A percentile compares a stretch with the other conserved stretches of the same genome.
phyloP scores from a whole-genome alignment of 2,329 filamentous ascomycete genomes.

The Arthrobotrys pseudoclavata region DNA sequence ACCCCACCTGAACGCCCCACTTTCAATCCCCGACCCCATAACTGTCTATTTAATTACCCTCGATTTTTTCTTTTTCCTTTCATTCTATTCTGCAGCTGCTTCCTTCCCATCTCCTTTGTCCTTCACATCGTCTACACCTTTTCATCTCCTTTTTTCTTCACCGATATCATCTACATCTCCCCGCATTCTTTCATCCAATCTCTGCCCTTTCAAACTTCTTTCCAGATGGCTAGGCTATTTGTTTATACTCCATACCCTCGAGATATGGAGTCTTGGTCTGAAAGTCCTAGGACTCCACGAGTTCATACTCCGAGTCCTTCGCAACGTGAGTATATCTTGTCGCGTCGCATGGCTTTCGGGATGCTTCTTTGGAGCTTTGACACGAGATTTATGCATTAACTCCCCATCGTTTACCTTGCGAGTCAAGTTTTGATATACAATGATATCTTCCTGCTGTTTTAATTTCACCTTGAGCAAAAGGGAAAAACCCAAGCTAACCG shows the following conservation, averaged over 20 bases:
- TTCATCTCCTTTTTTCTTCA: background rate
- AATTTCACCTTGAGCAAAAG: background rate
- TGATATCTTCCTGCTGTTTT: background rate
- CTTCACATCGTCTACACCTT: background rate
- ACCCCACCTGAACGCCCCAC: background rate
- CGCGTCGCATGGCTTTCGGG: too few species aligned
- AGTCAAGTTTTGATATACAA: background rate
- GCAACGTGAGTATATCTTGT: conserved; percentile 8
- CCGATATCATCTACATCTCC: too few species aligned
- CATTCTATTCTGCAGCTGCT: background rate
- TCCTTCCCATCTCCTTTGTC: background rate
- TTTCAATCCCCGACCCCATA: background rate
- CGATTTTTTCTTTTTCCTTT: background rate
- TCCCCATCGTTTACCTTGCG: background rate
- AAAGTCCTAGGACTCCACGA: background rate
- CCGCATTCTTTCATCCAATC: background rate
- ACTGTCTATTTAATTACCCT: background rate
- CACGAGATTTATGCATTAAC: background rate
- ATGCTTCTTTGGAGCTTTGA: background rate
- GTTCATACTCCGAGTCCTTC: background rate
- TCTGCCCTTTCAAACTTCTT: background rate
- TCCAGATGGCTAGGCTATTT: background rate
- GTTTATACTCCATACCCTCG: background rate
- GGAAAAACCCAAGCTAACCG: background rate
- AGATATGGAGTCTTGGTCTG: background rate